These are phyloP conservation scores for Ceriops zippeliana DNA, from an alignment of 345 rosid species.

Conservation along the genomic window DNA sequence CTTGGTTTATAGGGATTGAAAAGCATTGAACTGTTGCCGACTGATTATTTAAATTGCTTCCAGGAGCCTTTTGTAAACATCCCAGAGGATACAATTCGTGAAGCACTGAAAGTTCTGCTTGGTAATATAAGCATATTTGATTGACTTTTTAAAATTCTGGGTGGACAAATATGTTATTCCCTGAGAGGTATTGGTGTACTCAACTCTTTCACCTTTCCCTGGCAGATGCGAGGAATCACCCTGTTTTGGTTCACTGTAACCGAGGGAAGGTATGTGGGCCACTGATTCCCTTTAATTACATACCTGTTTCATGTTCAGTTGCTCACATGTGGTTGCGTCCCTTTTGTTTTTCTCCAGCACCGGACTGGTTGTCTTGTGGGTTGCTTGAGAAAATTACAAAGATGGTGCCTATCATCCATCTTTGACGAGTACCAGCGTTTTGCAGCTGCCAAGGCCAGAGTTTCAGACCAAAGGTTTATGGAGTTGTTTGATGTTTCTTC, in stretches of 20 bases:
- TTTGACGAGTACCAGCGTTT: conserved; percentile 86
- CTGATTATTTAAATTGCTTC: conserved; percentile 17
- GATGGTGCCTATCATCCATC: conserved; percentile 81
- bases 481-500: conserved; percentile 75
- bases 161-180: not conserved
- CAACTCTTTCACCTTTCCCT: not conserved
- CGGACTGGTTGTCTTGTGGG: conserved; percentile 95
- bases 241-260: conserved; percentile 84
- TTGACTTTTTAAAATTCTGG: conserved; percentile 2
- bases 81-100: conserved; percentile 70
- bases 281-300: not conserved
- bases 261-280: conserved; percentile 73
- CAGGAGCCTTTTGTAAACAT: conserved; percentile 89
- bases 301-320: not conserved
- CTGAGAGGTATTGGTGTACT: conserved; percentile 1
- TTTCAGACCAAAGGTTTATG: conserved; percentile 88
- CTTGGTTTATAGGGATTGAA: not conserved
- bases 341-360: conserved; percentile 48
- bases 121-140: conserved; percentile 43
- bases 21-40: not conserved
- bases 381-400: conserved; percentile 85
- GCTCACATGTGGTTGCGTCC: not conserved
- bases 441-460: conserved; percentile 94
- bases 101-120: conserved; percentile 80
- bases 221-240: conserved; percentile 87